Evolutionary conservation across 2,329 filamentous ascomycete genomes (phyloP).

Genomic region (Alternaria dauci): DNA sequence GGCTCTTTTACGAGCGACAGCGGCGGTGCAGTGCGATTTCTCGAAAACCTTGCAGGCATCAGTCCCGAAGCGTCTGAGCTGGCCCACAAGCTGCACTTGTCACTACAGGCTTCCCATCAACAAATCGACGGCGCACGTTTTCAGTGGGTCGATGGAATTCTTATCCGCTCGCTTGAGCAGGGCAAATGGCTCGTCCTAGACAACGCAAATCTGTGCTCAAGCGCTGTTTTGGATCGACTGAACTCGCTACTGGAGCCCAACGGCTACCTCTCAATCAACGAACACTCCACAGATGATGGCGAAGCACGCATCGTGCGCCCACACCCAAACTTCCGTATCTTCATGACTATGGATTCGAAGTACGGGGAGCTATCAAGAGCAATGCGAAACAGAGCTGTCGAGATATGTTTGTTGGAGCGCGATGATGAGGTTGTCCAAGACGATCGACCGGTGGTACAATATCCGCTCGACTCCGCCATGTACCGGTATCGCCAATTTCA

Average conservation of each 20-base stretch:
- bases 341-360: conserved; percentile 89
- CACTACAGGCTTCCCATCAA: conserved; percentile 63
- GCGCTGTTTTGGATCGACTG: conserved; percentile 90
- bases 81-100: conserved; percentile 58
- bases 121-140: conserved; percentile 78
- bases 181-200: conserved; percentile 95
- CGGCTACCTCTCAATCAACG: conserved; percentile 88
- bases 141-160: conserved; percentile 93
- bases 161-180: conserved; percentile 84
- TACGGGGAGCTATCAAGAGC: conserved; percentile 94
- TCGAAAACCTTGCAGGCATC: conserved; percentile 22
- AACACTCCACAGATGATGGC: conserved; percentile 85
- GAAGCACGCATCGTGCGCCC: conserved; percentile 81
- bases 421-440: conserved; percentile 6
- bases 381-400: conserved; percentile 94
- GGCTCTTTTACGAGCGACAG: not conserved
- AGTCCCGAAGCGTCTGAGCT: conserved; percentile 39
- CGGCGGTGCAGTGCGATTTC: conserved; percentile 17
- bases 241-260: conserved; percentile 94
- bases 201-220: conserved; percentile 95
- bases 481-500: conserved; percentile 51
- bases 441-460: conserved; percentile 22
- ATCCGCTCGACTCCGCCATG: conserved; percentile 49
- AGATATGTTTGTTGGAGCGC: conserved; percentile 73
- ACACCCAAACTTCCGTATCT: conserved; percentile 88